Evolutionary conservation across 23 red algal species (phyloP).

Genomic region (Pyropia haitanensis): DNA sequence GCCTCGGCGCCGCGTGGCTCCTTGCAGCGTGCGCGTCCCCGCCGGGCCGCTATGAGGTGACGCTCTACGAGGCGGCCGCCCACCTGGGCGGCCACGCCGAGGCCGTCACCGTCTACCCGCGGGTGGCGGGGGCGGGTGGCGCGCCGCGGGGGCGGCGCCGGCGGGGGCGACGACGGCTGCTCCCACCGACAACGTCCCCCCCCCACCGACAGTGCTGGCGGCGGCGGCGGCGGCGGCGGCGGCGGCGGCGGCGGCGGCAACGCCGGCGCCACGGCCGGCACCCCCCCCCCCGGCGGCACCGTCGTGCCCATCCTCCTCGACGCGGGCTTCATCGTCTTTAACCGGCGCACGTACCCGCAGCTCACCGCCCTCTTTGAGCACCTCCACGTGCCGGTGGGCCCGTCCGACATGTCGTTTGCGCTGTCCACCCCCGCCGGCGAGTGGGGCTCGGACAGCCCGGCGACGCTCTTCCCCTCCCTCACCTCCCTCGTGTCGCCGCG

Average conservation of each 20-base stretch:
- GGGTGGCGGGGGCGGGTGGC: not conserved
- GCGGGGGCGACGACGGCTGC: not conserved
- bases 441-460: slow-evolving; percentile 79
- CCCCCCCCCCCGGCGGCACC: not conserved
- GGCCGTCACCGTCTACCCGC: slow-evolving; percentile 32
- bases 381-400: slow-evolving; percentile 54
- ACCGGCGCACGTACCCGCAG: slow-evolving; percentile 90
- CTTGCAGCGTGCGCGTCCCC: slow-evolving; percentile 11
- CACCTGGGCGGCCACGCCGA: slow-evolving; percentile 78
- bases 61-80: slow-evolving; percentile 60
- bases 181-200: too few species aligned
- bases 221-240: too few species aligned
- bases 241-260: not conserved
- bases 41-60: slow-evolving; percentile 44
- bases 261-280: slow-evolving; percentile 4
- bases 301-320: slow-evolving; percentile 34
- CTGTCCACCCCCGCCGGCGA: slow-evolving; percentile 40
- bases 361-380: slow-evolving; percentile 60
- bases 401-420: slow-evolving; percentile 94
- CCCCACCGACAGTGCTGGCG: too few species aligned
- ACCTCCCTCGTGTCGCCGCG: slow-evolving; percentile 33
- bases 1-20: slow-evolving; percentile 85
- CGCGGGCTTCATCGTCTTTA: slow-evolving; percentile 95
- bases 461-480: slow-evolving; percentile 55
- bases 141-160: not conserved